Evolutionary conservation across 306 rosid species (phyloP).

Genomic region (Sicyos baderoa): DNA sequence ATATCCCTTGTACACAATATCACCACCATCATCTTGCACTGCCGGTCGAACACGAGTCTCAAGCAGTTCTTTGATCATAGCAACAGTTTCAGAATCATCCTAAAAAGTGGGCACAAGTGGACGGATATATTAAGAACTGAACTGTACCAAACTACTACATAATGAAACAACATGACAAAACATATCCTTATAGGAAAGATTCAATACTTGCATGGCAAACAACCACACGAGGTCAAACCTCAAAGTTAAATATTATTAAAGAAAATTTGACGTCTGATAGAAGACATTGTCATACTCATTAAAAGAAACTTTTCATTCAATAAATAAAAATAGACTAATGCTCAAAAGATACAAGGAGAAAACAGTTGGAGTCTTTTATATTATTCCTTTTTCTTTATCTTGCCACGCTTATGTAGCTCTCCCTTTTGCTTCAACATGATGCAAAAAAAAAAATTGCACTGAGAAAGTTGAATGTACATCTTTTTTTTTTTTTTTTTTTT

Average conservation of each 20-base stretch:
- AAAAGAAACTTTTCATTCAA: too few relatives aligned
- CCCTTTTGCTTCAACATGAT: neutral
- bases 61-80: slow-evolving; percentile 91
- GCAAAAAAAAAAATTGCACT: neutral
- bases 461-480: neutral
- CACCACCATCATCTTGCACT: slow-evolving; percentile 98
- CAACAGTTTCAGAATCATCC: slow-evolving; percentile 96
- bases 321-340: too few relatives aligned
- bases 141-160: neutral
- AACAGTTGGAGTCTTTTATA: neutral
- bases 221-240: neutral
- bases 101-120: slow-evolving; percentile 19
- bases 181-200: neutral
- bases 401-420: neutral
- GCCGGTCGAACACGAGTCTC: slow-evolving; percentile 96
- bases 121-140: neutral
- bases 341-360: too few relatives aligned
- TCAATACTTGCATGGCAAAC: neutral
- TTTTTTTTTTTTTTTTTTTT: too few relatives aligned
- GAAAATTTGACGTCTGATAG: neutral
- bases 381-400: neutral
- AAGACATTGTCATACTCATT: neutral
- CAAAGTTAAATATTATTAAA: neutral
- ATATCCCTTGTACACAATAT: slow-evolving; percentile 73
- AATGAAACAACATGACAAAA: neutral